Evolutionary conservation across 768 basidiomycete genomes (phyloP).

Genomic region (Lactifluus rugatus): DNA sequence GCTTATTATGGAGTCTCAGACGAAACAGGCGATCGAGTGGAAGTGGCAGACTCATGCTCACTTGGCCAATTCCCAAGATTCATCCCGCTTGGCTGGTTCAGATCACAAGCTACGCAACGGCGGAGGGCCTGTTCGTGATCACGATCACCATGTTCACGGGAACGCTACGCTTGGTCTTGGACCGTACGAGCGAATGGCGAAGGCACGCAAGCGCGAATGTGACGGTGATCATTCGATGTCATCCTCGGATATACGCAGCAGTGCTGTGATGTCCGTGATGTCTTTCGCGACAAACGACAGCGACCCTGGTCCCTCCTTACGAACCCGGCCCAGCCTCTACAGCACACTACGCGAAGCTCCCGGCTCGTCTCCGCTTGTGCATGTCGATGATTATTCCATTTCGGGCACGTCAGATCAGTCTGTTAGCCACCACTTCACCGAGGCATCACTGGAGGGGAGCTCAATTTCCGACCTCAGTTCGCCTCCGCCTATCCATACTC

Average conservation of each 20-base stretch:
- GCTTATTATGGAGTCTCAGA: conserved; percentile 49
- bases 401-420: conserved; percentile 76
- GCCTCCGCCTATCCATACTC: conserved; percentile 65
- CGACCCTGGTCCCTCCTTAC: conserved; percentile 69
- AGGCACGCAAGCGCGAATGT: conserved; percentile 72
- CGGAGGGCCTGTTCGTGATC: conserved; percentile 54
- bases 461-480: conserved; percentile 57
- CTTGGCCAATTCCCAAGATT: conserved; percentile 25
- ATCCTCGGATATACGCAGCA: conserved; percentile 73
- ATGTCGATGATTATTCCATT: conserved; percentile 56
- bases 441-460: conserved; percentile 55
- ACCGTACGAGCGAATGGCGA: conserved; percentile 57
- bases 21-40: conserved; percentile 56
- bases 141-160: conserved; percentile 24
- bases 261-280: conserved; percentile 63
- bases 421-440: conserved; percentile 62
- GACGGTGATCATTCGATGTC: conserved; percentile 92
- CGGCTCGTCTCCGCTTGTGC: conserved; percentile 63
- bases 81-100: conserved; percentile 13
- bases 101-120: conserved; percentile 38
- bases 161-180: conserved; percentile 20
- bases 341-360: conserved; percentile 69
- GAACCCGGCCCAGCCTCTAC: conserved; percentile 51
- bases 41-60: conserved; percentile 32
- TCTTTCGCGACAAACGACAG: conserved; percentile 81